These are phyloP conservation scores for Metschnikowia dekortorum DNA, from an alignment of 805 yeast genomes.

Conservation along the genomic window DNA sequence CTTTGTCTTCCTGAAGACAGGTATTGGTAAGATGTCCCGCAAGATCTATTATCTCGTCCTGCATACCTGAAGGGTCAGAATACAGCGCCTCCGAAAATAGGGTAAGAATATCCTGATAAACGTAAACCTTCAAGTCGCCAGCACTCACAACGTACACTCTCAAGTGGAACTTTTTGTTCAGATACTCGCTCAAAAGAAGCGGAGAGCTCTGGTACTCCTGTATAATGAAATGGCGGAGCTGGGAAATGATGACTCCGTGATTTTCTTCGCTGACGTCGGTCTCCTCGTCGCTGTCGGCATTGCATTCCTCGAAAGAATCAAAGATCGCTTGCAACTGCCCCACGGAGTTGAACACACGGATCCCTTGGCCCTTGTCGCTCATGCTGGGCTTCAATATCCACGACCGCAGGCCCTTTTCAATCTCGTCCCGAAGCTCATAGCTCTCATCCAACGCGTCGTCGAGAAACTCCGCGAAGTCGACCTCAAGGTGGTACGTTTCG, in stretches of 20 bases:
- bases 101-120: conserved; percentile 74
- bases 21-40: conserved; percentile 90
- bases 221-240: conserved; percentile 83
- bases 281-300: conserved; percentile 43
- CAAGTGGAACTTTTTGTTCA: conserved; percentile 78
- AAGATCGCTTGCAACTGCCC: conserved; percentile 80
- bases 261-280: conserved; percentile 37
- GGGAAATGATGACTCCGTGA: conserved; percentile 77
- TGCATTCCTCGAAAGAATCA: conserved; percentile 77
- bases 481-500: conserved; percentile 71
- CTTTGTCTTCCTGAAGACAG: conserved; percentile 65
- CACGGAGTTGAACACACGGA: conserved; percentile 71
- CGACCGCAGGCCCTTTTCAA: conserved; percentile 55
- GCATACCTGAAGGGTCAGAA: conserved; percentile 21
- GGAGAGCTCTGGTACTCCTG: conserved; percentile 78
- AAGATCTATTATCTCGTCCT: conserved; percentile 40
- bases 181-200: conserved; percentile 55
- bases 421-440: conserved; percentile 78
- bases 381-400: conserved; percentile 95
- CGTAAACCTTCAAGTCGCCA: conserved; percentile 74
- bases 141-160: conserved; percentile 75
- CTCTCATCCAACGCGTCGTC: conserved; percentile 93
- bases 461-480: conserved; percentile 92
- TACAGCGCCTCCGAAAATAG: conserved; percentile 67
- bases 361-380: conserved; percentile 98